Conservation (phyloP, 1,139 yeast genomes). For the Kluyveromyces sp. region DNA sequence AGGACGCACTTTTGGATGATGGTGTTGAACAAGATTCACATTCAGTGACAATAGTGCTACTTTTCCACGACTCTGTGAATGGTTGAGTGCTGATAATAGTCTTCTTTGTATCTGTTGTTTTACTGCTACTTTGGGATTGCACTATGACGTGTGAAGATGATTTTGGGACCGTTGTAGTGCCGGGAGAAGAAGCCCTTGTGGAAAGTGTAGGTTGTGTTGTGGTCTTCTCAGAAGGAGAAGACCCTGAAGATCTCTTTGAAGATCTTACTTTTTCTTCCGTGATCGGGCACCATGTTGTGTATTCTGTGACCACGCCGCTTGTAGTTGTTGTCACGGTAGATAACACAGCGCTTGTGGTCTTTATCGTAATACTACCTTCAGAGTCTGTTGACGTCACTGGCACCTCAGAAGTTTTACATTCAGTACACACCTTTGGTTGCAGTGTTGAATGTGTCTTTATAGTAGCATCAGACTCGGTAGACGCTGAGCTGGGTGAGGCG, state of each 20-base stretch:
- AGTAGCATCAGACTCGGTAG: neutral
- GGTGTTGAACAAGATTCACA: neutral
- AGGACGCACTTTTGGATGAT: neutral
- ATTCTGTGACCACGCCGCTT: slow-evolving; percentile 27
- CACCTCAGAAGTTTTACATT: slow-evolving; percentile 1
- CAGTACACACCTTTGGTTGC: neutral
- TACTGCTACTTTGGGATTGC: too few relatives aligned
- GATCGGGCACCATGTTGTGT: slow-evolving; percentile 35
- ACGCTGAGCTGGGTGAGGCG: neutral
- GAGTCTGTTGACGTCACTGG: slow-evolving; percentile 3
- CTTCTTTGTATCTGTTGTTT: too few relatives aligned
- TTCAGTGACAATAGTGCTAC: neutral
- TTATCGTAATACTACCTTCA: slow-evolving; percentile 1
- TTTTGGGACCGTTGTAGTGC: neutral
- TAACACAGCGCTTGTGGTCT: slow-evolving; percentile 34
- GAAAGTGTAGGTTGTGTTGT: neutral
- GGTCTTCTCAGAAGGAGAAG: neutral
- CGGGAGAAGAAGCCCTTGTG: neutral
- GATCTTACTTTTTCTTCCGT: slow-evolving; percentile 11
- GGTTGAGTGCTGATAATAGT: too few relatives aligned
- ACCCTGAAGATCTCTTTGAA: neutral
- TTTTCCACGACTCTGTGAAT: too few relatives aligned
- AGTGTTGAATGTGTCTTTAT: neutral
- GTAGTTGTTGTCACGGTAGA: slow-evolving; percentile 28
- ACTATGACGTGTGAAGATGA: too few relatives aligned